Base-by-base conservation (phyloP, 2,329 filamentous ascomycete genomes). In the Fusarium bactridioides region DNA sequence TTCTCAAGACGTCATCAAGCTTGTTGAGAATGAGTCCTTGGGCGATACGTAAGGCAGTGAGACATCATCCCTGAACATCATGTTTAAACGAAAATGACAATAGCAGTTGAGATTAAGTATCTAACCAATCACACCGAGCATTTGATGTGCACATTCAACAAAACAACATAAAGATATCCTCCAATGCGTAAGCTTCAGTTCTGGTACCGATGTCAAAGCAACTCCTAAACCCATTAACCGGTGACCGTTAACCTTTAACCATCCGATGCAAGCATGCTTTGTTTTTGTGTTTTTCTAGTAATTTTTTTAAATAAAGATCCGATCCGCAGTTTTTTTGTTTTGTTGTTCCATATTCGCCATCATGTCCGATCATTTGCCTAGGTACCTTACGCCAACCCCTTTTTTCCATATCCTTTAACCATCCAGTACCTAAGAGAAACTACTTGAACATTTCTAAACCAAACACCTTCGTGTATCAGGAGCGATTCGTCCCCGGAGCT, bases 1-100 rank as follows among this genome's bases (percentile, higher is more conserved):
- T 83, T 82, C 65, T 88, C 85, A 62, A 93, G 84, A 29, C 87
- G 91, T 78, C 91, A 88, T 43, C 85, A 82, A 33, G 91, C 91
- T 69, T 88, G 86, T 8, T 41, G 23, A n/a, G 50, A 27, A n/a
- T 13, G 25, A 54, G 35, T 25, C 10, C 13, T n/a, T n/a, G 12
- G 25, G 2, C 13, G 3, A n/a, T 40, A 10, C 23, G 11, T 1
- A n/a, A 13, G 5, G 25, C 19, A 54, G 25, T 40, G 18, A 51
- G n/a, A 35, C 15, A 40, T 54, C 15, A 38, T n/a, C 23, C n/a
- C 3, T n/a, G 15, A 29, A 7, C 33, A 47, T 29, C 33, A 59
- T 29, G 29, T 57, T 25, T 57, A 5, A 19, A 29, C 19, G 15
- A n/a, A 27, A 50, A 57, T 18, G 31, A 27, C 19, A 48, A 33